Percentiles rank a stretch among this genome's conserved stretches.
Conservation (phyloP, 768 basidiomycete species). For the Leccinum olivaceopallidum region DNA sequence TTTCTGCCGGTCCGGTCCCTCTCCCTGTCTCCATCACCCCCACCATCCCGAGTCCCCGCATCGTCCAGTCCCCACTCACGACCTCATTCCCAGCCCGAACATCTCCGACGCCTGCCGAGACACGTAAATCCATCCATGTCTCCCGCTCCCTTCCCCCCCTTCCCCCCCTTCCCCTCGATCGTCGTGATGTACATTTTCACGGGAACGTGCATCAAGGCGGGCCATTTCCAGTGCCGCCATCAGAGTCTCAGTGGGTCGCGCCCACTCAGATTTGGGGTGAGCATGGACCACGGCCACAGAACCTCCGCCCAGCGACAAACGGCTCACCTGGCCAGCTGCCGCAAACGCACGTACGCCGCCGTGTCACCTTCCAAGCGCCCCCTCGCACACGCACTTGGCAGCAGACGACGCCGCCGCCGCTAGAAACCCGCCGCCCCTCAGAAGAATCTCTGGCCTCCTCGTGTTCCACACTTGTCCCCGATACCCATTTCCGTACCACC, state of each 20-base stretch:
- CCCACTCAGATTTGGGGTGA: neutral
- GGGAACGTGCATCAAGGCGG: neutral
- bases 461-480: conserved; percentile 19
- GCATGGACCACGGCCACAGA: neutral
- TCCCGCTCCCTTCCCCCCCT: neutral
- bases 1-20: neutral
- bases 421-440: neutral
- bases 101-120: neutral
- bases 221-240: neutral
- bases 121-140: neutral
- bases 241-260: neutral
- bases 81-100: neutral
- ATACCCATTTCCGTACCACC: neutral
- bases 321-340: neutral
- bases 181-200: neutral
- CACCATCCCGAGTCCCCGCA: neutral
- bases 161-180: neutral
- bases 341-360: neutral
- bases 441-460: conserved; percentile 4
- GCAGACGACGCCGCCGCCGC: neutral
- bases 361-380: neutral
- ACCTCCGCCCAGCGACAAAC: neutral
- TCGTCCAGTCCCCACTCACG: neutral
- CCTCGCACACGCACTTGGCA: neutral
- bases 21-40: neutral